Evolutionary conservation across 1,284 basidiomycete genomes (phyloP), one percentile per base, ranked within the genome.

Genomic region (Ganoderma lingzhi): DNA sequence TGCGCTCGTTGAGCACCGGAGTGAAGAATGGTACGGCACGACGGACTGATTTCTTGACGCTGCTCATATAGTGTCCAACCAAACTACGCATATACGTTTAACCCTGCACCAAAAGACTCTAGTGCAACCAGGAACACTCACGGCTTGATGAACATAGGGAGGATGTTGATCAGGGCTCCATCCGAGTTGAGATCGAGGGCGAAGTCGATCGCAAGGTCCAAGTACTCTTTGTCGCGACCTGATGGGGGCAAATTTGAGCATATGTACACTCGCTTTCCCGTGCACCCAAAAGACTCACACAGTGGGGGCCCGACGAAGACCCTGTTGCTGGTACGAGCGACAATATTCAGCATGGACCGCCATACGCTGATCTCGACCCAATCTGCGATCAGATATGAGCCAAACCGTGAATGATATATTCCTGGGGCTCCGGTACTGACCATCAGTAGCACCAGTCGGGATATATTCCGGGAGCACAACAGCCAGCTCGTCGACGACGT

Each of bases 301-400:
- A 83, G 65, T 6, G 83, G 82, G 6, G 78, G 65, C 2, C 86
- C 85, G 63, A 87, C 81, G 65, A 87, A 84, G 14, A 83, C 80
- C 55, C 85, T 80, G 71, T 85, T 86, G 67, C 80, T 84, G 41
- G 83, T 79, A 39, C 84, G 78, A 14, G 83, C 82, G 55, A 86
- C 79, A 41, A 85, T 73, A 51, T 80, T 75, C 28, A 80, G 81
- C 80, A 85, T 82, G 3, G 71, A 51, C 1, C 19, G 44, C n/a
- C 68, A 41, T 1, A 65, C 62, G 30, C 62, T 59, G 14, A 73
- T 51, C 15, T 53, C 37, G 2, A 58, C 55, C 71, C 71, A 73
- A 10, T 37, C 71, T 72, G 23, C 19, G 28, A 5, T 62, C 14
- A 6, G 17, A 35, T 8, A 48, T 30, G 3, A 51, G 19, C 56